Base-by-base conservation (phyloP, 2,329 filamentous ascomycete species). In the Diaporthe sp. region DNA sequence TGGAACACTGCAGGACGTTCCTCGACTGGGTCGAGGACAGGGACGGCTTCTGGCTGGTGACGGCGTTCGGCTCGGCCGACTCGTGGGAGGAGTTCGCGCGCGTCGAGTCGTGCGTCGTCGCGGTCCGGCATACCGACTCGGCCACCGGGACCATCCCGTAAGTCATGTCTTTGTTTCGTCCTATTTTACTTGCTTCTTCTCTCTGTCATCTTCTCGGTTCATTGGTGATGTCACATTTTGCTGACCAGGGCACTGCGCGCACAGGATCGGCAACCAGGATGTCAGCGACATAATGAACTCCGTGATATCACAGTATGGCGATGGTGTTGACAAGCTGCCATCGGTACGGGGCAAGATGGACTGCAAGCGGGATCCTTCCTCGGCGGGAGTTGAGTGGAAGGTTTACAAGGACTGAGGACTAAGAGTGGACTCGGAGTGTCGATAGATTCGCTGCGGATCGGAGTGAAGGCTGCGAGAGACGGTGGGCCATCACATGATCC, bases 351-450 rank as follows among this genome's bases (percentile, higher is more conserved):
- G 75, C n/a, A 74, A 57, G 8, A 74, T 76, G 71, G 68, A 31
- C 74, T 77, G 78, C 77, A 77, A 75, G 60, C 76, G 75, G 22
- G 28, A 72, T 53, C 62, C 76, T 15, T 34, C 73, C 7, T 46
- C 39, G 2, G 76, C 76, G 3, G 49, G 72, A 4, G 60, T 76
- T 4, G 71, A 76, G 62, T 76, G 75, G 75, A 73, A 71, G 34
- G 42, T 71, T 71, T 80, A 77, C 75, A 79, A 78, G 77, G 71
- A 79, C 77, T 79, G 73, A 76, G 57, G 37, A 55, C 58, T 15
- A 17, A 34, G 34, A 28, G n/a, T 22, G 13, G 44, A 28, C 28
- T 39, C 22, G 5, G 28, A 25, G 13, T 70, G 49, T 70, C 15
- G 34, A 55, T 70, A 55, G 5, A n/a, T 28, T 31, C n/a, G 31